These are phyloP conservation scores for Lenwebbia sp. DNA, from an alignment of 345 rosid species.

Conservation along the genomic window DNA sequence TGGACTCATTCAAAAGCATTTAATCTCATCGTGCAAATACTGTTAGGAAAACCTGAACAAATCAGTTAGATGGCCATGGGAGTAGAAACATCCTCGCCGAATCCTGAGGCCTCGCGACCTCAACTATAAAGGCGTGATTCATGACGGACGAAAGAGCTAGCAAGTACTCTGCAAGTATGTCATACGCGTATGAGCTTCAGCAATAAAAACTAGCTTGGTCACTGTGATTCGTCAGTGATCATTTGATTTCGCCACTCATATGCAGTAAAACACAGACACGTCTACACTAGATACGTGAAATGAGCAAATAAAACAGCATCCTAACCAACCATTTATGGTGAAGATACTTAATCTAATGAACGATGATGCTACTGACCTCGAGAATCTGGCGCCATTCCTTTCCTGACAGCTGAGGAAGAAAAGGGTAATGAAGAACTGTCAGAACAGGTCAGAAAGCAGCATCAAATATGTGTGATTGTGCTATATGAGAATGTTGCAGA, in stretches of 20 bases:
- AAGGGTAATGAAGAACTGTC: background rate
- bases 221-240: background rate
- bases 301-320: background rate
- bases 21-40: slow-evolving; percentile 4
- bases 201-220: slow-evolving; percentile 2
- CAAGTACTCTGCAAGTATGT: slow-evolving; percentile 39
- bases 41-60: slow-evolving; percentile 41
- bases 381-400: slow-evolving; percentile 75
- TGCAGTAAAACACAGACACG: background rate
- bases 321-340: background rate
- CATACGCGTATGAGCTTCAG: slow-evolving; percentile 24
- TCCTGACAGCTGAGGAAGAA: slow-evolving; percentile 42
- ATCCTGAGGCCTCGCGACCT: slow-evolving; percentile 27
- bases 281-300: background rate
- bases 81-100: slow-evolving; percentile 32
- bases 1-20: slow-evolving; percentile 7
- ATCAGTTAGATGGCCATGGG: slow-evolving; percentile 41
- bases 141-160: slow-evolving; percentile 31
- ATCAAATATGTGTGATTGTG: background rate
- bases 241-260: slow-evolving; percentile 3
- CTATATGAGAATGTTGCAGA: background rate
- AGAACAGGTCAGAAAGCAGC: background rate
- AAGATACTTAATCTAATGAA: background rate
- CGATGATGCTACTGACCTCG: slow-evolving; percentile 37
- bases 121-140: slow-evolving; percentile 43